Base-by-base conservation (phyloP, 257 asterid genomes). In the Solanum sitiens region DNA sequence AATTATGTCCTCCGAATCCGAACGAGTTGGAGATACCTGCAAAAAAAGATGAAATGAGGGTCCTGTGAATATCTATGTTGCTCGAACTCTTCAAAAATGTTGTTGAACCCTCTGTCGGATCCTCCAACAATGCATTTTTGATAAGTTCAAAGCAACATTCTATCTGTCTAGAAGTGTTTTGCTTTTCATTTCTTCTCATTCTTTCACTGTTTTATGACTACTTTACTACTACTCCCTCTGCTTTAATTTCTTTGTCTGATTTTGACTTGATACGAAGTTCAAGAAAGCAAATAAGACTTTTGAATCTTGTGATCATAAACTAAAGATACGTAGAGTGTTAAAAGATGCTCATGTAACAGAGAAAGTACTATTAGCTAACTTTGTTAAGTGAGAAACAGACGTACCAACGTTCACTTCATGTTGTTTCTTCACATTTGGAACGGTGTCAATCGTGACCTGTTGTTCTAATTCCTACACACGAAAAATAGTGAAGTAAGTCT, bases 11-110 rank as follows among this genome's bases (percentile, higher is more conserved):
- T 47, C 97, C 95, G 37, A 95, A 94, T 73, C 98, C 95, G 37
- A 95, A 94, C 27, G 98, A 95, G 90, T 93, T 94, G 2, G 98
- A 94, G 86, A 95, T 92, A 33, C 90, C 98, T 94, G 94, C 93
- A 25, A 83, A 11, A 50, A 73, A 37, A 8, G 47, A 35, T 73
- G n/a, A 73, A n/a, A 35, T 20, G 50, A 73, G 9, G 47, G 16
- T 35, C 37, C 16, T 35, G 2, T 35, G 45, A 20, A 5, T 70
- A 70, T 7, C 27, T 35, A 9, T 50, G 61, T 15, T 50, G 8
- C 18, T 73, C 30, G 18, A 18, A 73, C 82, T 73, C 82, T 73
- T 3, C 11, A 37, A 35, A 73, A 20, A 73, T 73, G 47, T 37
- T 20, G 47, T 5, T 35, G 2, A 18, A 73, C 16, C 0, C 3